Base-by-base conservation (phyloP, 768 basidiomycete genomes). In the Suillus bovinus region DNA sequence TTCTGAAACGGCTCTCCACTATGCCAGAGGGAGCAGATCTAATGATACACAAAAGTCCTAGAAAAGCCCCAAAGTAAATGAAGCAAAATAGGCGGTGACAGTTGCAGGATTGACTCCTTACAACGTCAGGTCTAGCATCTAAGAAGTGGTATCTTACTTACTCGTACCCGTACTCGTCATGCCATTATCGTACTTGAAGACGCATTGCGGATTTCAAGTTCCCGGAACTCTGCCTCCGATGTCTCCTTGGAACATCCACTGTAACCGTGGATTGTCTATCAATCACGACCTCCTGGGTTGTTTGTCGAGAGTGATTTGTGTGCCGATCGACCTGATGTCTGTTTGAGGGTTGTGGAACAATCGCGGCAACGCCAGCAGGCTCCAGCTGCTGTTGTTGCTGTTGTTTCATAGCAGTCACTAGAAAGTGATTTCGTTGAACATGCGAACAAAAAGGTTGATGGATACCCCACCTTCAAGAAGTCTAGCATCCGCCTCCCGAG, bases 401-500 rank as follows among this genome's bases (percentile, higher is more conserved):
- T 59, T 27, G 63, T 63, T 36, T 71, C 36, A 73, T 70, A 27
- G 72, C 73, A 31, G 67, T 65, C 22, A 76, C 73, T 76, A 42
- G 41, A 38, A 59, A 70, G 63, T 52, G 27, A 60, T 29, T 27
- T 63, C 10, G 33, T 20, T 34, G 24, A n/a, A 46, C 39, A 39
- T 13, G 8, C 14, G 22, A 17, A 14, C 24, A 22, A 39, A 44
- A 22, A 61, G 38, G 17, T 56, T 5, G 59, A 27, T 24, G 22
- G 27, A 46, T 44, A 27, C 73, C 76, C 59, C 54, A 91, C 91
- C 85, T 79, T 88, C 86, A 39, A 88, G 70, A 42, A 88, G 70
- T 72, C 86, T 86, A 11, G 81, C 72, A 66, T 92, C 91, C 27
- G 92, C 92, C 74, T 93, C 90, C 44, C 84, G 81, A 65, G 86